phyloP scores from a whole-genome alignment of 495 filamentous ascomycete species.

The Penicillium soppii region DNA sequence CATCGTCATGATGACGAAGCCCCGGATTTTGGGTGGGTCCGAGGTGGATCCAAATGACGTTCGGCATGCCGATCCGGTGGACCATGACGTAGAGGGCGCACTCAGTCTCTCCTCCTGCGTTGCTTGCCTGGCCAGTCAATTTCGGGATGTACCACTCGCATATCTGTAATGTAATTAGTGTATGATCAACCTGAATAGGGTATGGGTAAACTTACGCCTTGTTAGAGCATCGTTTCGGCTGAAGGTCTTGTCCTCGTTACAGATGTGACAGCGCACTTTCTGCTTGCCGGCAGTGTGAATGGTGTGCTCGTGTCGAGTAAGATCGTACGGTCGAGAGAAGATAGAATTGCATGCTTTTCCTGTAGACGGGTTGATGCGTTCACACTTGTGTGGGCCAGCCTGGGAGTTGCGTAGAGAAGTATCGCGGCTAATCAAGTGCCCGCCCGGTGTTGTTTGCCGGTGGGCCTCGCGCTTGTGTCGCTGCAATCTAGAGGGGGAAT shows the following conservation, averaged over 20 bases:
- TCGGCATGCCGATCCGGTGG: conserved; percentile 25
- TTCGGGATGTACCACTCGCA: conserved; percentile 86
- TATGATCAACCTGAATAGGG: neutral
- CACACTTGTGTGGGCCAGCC: conserved; percentile 86
- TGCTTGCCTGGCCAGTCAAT: conserved; percentile 76
- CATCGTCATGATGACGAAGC: conserved; percentile 19
- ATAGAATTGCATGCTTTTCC: conserved; percentile 94
- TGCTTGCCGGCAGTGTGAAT: conserved; percentile 94
- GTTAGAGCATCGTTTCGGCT: conserved; percentile 90
- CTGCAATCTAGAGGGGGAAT: conserved; percentile 80
- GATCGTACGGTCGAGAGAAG: conserved; percentile 97
- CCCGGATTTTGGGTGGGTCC: conserved; percentile 2
- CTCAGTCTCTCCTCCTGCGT: conserved; percentile 40
- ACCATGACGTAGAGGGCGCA: conserved; percentile 5
- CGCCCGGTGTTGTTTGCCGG: conserved; percentile 58
- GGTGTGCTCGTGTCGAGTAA: conserved; percentile 95
- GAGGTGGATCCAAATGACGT: conserved; percentile 5
- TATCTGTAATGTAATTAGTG: conserved; percentile 43
- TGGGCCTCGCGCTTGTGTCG: conserved; percentile 96
- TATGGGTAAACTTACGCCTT: conserved; percentile 42
- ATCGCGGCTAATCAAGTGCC: conserved; percentile 40
- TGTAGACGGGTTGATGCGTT: conserved; percentile 91
- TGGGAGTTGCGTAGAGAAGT: conserved; percentile 72
- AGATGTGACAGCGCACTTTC: conserved; percentile 92
- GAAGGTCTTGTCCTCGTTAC: conserved; percentile 97